Base-by-base conservation (phyloP, 2,329 filamentous ascomycete genomes). In the Albifimbria verrucaria region DNA sequence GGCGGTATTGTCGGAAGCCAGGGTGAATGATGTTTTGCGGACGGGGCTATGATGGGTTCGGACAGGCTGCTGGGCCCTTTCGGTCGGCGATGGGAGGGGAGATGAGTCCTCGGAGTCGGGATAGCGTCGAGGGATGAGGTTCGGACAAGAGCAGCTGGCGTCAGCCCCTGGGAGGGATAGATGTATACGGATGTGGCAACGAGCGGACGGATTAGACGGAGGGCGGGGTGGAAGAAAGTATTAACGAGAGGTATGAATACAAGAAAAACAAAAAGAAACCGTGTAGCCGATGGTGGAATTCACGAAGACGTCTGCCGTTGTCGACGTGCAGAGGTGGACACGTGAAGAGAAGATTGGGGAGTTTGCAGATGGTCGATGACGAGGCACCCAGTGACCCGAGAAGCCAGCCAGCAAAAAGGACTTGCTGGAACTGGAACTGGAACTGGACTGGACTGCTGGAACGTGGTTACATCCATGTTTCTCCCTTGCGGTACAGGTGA, bases 1-100 rank as follows among this genome's bases (percentile, higher is more conserved):
- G 90, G 88, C 90, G 90, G 90, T 93, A 75, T 89, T 89, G 77
- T 69, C 54, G 66, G 63, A 59, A 55, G 32, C 32, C 32, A 39
- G 32, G 12, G 51, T 55, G 57, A 45, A 36, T 25, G 41, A 21
- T n/a, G n/a, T 41, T 48, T 39, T 24, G 44, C 47, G 52, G 54
- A 52, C 41, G 44, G 49, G 42, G 4, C 5, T 39, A 12, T n/a
- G 32, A 15, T 39, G 12, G 32, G 32, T 17, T 17, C 32, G 32
- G 32, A 39, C 12, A n/a, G 32, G 12, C 15, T n/a, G 12, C 18
- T 39, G 32, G 15, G 32, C 32, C 18, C 32, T 12, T 39, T n/a
- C 32, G 12, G 5, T 39, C 12, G 23, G 49, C 53, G 49, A 53
- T 44, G n/a, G 52, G 39, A 47, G 52, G 52, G 55, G 52, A 52